Evolutionary conservation across 2,329 filamentous ascomycete genomes (phyloP).

Genomic region (Orbilia javanica): DNA sequence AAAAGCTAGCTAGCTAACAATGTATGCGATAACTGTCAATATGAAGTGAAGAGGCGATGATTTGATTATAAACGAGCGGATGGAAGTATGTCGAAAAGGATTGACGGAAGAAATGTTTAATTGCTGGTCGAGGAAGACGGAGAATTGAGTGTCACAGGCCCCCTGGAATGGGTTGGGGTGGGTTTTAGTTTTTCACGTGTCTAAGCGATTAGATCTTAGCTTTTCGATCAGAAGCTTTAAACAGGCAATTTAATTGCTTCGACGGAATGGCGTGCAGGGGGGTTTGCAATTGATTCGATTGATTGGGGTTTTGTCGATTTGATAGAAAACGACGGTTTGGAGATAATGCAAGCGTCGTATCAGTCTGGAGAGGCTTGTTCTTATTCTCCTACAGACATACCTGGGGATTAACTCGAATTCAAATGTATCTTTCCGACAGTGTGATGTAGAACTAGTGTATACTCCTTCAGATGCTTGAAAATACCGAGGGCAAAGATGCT

Average conservation of each 20-base stretch:
- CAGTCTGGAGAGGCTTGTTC: not conserved
- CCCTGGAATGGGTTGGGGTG: not conserved
- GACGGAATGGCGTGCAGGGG: not conserved
- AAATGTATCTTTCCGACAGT: conserved; percentile 6
- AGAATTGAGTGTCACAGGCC: conserved; percentile 28
- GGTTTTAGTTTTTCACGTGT: conserved; percentile 41
- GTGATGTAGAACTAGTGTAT: too few species aligned
- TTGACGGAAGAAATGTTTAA: conserved; percentile 38
- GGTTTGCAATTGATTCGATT: not conserved
- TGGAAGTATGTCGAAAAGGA: not conserved
- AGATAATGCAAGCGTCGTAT: conserved; percentile 1
- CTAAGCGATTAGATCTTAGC: conserved; percentile 43
- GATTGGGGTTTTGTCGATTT: not conserved
- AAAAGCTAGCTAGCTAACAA: not conserved
- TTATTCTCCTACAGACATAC: not conserved
- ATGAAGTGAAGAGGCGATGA: not conserved
- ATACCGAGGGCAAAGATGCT: conserved; percentile 2
- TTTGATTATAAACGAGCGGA: not conserved
- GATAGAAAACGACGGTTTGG: not conserved
- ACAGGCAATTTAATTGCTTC: not conserved
- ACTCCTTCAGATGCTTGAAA: not conserved
- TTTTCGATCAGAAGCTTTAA: conserved; percentile 1
- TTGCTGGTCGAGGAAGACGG: conserved; percentile 32
- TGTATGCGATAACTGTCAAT: too few species aligned
- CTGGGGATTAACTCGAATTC: too few species aligned